Evolutionary conservation across 257 asterid genomes (phyloP), one percentile per base, ranked within the genome.

Genomic region (Ajuga chamaepitys): DNA sequence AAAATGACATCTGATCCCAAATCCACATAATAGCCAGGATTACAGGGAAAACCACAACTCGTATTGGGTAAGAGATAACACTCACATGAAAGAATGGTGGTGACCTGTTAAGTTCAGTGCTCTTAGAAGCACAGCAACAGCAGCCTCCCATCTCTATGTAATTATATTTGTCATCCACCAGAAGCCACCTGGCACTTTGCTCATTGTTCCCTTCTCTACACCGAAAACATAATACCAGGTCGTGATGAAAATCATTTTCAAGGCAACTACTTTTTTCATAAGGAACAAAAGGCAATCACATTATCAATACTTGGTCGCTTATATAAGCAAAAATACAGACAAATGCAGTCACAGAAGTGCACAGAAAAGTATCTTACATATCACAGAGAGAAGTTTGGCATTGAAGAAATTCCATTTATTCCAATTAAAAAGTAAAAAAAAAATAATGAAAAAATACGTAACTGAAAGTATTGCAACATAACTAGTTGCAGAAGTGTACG

Each of bases 101-200:
- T 12, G 90, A 62, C 66, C 80, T 68, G 50, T 77, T 76, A 68
- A 65, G 77, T 70, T 79, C 88, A 46, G 66, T 72, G 61, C 70
- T 38, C 82, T 73, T 83, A 24, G 95, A 73, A 18, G 87, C 85
- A 81, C 87, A 82, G 83, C 96, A 88, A 58, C 92, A 87, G 57
- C 96, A 88, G 76, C 82, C 91, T 34, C 96, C 96, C 96, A 88
- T 88, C 57, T 72, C 77, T 74, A 67, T 38, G 25, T 79, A 58
- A 68, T 45, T 70, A 79, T 66, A 55, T 54, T 68, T 64, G 62
- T 71, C 77, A 77, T 75, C 81, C 81, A 75, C 83, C 75, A 34
- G 71, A 62, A 54, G 67, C 78, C 76, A 72, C 57, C 67, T 55
- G 42, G 81, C 52, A 47, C 76, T 74, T 73, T 67, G 83, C 46